Conservation (phyloP, 2,329 filamentous ascomycete species). For the Pseudogymnoascus sp. region DNA sequence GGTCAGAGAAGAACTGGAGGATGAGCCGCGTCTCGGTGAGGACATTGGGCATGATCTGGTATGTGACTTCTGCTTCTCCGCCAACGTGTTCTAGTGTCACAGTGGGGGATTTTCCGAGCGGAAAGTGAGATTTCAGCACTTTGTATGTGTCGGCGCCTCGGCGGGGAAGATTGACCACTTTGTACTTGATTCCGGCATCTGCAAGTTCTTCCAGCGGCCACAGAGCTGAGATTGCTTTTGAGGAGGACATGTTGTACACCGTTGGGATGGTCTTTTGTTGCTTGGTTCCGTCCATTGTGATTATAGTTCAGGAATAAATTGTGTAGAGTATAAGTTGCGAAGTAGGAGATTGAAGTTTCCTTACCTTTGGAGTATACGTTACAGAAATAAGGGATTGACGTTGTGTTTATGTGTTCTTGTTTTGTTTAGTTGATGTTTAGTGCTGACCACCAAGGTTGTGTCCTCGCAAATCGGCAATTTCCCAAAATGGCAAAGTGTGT, state of each 20-base stretch:
- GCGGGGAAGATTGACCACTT: constrained; percentile 21
- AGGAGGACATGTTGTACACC: constrained; percentile 22
- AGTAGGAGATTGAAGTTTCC: not conserved
- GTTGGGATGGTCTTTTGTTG: constrained; percentile 18
- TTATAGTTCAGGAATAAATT: not conserved
- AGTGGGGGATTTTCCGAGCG: constrained; percentile 25
- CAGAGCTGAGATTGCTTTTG: constrained; percentile 20
- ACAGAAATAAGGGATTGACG: not conserved
- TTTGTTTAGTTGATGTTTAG: not conserved
- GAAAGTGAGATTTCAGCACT: constrained; percentile 18
- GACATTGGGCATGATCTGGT: constrained; percentile 14
- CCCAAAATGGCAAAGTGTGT: not conserved
- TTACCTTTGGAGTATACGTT: not conserved
- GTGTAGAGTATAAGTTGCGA: not conserved
- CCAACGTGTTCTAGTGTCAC: constrained; percentile 15
- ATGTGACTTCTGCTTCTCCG: constrained; percentile 4
- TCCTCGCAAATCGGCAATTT: not conserved
- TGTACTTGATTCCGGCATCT: constrained; percentile 17
- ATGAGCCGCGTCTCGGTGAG: constrained; percentile 25
- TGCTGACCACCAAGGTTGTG: not conserved
- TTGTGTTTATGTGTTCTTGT: not conserved
- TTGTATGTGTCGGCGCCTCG: constrained; percentile 11
- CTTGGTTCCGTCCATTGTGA: not conserved
- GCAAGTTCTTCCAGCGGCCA: constrained; percentile 26
- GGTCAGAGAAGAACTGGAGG: constrained; percentile 22